These are phyloP conservation scores for Cladosporium sp. DNA, from an alignment of 2,329 filamentous ascomycete species.

Conservation along the genomic window DNA sequence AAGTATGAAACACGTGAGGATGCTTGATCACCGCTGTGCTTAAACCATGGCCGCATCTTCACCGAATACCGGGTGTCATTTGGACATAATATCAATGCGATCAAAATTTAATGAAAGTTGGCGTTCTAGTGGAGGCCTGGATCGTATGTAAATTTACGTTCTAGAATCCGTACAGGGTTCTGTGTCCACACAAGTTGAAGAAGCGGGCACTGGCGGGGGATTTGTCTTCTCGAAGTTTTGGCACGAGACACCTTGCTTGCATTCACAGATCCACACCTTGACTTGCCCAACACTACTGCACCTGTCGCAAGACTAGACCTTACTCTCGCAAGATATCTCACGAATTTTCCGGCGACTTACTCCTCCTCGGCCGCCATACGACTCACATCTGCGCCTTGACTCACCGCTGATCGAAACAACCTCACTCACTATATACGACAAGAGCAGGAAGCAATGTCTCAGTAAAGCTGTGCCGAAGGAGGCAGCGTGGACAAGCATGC, in stretches of 20 bases:
- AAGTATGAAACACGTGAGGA: too few species aligned
- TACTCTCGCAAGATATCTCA: background rate
- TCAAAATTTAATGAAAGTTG: background rate
- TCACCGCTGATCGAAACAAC: slow-evolving; percentile 14
- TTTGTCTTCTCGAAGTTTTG: slow-evolving; percentile 6
- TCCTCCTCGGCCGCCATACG: background rate
- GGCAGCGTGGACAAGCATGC: slow-evolving; percentile 13
- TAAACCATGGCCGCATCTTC: background rate
- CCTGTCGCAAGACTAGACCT: slow-evolving; percentile 1
- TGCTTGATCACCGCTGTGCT: too few species aligned
- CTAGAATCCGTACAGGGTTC: background rate
- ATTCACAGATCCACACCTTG: background rate
- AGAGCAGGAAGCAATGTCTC: slow-evolving; percentile 19
- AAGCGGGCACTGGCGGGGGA: slow-evolving; percentile 6
- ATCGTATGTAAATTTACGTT: background rate
- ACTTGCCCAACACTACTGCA: slow-evolving; percentile 8
- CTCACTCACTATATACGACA: slow-evolving; percentile 10
- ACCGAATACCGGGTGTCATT: background rate
- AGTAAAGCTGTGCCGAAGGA: slow-evolving; percentile 13
- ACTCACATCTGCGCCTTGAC: slow-evolving; percentile 8
- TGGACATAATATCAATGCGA: background rate
- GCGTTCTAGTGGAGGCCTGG: background rate
- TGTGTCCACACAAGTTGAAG: background rate
- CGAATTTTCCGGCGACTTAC: background rate
- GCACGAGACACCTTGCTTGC: slow-evolving; percentile 18